These are phyloP conservation scores for Aspergillus sp. DNA, from an alignment of 2,329 filamentous ascomycete genomes.

Conservation along the genomic window DNA sequence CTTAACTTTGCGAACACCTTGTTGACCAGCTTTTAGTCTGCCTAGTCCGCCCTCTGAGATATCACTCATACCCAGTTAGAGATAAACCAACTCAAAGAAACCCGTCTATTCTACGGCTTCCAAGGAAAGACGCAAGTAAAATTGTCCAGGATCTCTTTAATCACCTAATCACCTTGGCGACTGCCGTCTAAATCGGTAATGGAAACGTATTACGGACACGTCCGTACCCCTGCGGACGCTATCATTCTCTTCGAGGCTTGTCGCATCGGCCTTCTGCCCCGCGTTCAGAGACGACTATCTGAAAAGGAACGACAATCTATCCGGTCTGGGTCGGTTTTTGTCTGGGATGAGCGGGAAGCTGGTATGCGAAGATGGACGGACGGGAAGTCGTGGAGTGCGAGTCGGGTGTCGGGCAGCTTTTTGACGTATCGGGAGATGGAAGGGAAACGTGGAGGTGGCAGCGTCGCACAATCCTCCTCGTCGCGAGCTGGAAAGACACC, in stretches of 20 bases:
- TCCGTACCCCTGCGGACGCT: conserved; percentile 90
- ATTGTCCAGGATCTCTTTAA: too few species aligned
- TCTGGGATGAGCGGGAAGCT: conserved; percentile 98
- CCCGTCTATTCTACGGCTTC: too few species aligned
- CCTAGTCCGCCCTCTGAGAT: too few species aligned
- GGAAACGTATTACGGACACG: conserved; percentile 94
- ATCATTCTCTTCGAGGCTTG: conserved; percentile 99
- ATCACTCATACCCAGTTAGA: too few species aligned
- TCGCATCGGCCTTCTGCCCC: conserved; percentile 74
- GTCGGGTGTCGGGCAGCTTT: conserved; percentile 93
- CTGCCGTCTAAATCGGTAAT: conserved; percentile 41
- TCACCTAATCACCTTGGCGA: too few species aligned
- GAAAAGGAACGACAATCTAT: conserved; percentile 97
- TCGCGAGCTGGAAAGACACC: conserved; percentile 65
- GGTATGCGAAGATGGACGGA: conserved; percentile 99
- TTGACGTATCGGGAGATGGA: conserved; percentile 98
- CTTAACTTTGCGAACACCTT: too few species aligned
- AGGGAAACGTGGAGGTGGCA: conserved; percentile 84
- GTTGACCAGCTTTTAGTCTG: too few species aligned
- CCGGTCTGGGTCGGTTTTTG: conserved; percentile 91
- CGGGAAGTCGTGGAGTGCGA: conserved; percentile 98
- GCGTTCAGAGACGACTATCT: conserved; percentile 84
- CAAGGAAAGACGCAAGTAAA: too few species aligned
- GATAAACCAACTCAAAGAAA: too few species aligned
- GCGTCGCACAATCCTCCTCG: conserved; percentile 53